Percentiles rank a stretch among this genome's conserved stretches.
Evolutionary conservation across 257 asterid species (phyloP).

Genomic region (Nicotiana tomentosiformis): DNA sequence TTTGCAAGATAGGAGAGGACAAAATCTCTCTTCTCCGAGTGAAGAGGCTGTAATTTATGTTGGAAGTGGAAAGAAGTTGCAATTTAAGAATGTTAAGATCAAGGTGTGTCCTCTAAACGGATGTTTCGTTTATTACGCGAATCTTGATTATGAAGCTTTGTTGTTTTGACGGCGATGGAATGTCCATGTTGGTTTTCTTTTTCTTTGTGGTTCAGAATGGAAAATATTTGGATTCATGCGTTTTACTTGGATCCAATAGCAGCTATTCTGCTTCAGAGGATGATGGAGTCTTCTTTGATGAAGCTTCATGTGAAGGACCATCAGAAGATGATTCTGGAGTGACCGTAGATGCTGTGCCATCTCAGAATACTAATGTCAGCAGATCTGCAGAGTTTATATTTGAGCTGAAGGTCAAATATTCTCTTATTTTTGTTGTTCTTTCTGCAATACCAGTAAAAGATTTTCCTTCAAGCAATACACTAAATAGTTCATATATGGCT

Average conservation of each 20-base stretch:
- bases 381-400: slow-evolving; percentile 56
- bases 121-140: not conserved
- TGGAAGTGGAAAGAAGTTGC: slow-evolving; percentile 87
- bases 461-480: not conserved
- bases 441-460: not conserved
- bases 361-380: slow-evolving; percentile 37
- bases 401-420: slow-evolving; percentile 66
- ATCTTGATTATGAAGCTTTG: not conserved
- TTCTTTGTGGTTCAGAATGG: slow-evolving; percentile 56
- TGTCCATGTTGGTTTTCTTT: slow-evolving; percentile 3
- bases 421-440: not conserved
- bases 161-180: not conserved
- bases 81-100: slow-evolving; percentile 76
- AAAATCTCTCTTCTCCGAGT: slow-evolving; percentile 54
- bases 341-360: slow-evolving; percentile 22
- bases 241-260: slow-evolving; percentile 81
- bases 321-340: slow-evolving; percentile 35
- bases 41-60: slow-evolving; percentile 69
- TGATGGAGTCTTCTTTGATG: slow-evolving; percentile 65
- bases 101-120: slow-evolving; percentile 39
- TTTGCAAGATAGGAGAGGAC: slow-evolving; percentile 69
- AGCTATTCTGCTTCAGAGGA: slow-evolving; percentile 73
- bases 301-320: slow-evolving; percentile 33
- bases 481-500: not conserved
- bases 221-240: slow-evolving; percentile 69